phyloP scores from a whole-genome alignment of 2,329 filamentous ascomycete genomes.

The Clonostachys byssicola region DNA sequence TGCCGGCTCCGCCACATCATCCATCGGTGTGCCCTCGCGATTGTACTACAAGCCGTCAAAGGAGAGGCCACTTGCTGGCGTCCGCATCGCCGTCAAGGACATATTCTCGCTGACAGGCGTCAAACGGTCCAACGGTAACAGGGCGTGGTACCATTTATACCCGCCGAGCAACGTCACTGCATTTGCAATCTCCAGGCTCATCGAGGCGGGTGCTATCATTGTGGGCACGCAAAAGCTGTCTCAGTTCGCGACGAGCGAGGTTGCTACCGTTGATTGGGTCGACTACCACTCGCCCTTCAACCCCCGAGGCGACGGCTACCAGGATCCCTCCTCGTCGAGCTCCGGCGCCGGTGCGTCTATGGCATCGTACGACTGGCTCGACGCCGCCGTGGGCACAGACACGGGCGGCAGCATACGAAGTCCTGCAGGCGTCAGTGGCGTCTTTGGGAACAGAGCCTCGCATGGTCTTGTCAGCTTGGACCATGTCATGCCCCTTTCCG shows the following conservation, averaged over 20 bases:
- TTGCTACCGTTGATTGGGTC: constrained; percentile 43
- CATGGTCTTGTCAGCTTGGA: constrained; percentile 31
- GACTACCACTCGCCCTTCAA: constrained; percentile 37
- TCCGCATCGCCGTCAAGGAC: constrained; percentile 60
- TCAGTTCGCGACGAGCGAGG: constrained; percentile 38
- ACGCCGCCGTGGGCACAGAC: constrained; percentile 33
- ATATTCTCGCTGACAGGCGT: constrained; percentile 53
- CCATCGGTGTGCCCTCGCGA: constrained; percentile 51
- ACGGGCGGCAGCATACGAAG: constrained; percentile 39
- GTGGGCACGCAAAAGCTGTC: constrained; percentile 41
- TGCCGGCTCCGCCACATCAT: constrained; percentile 8
- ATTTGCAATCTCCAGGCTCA: constrained; percentile 47
- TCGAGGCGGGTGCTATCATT: constrained; percentile 53
- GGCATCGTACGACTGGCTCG: constrained; percentile 36
- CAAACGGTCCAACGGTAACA: constrained; percentile 49
- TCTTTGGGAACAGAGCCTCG: constrained; percentile 39
- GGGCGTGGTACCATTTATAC: constrained; percentile 55
- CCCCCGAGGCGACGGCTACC: constrained; percentile 41
- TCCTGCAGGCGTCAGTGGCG: constrained; percentile 33
- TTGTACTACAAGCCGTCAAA: constrained; percentile 50
- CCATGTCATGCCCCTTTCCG: constrained; percentile 32
- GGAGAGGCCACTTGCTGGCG: constrained; percentile 54
- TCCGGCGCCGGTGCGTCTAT: constrained; percentile 30
- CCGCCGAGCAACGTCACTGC: constrained; percentile 41
- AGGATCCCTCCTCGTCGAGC: constrained; percentile 39